Conservation (phyloP, 805 yeast genomes). For the Diddensiella santjacobensis region DNA sequence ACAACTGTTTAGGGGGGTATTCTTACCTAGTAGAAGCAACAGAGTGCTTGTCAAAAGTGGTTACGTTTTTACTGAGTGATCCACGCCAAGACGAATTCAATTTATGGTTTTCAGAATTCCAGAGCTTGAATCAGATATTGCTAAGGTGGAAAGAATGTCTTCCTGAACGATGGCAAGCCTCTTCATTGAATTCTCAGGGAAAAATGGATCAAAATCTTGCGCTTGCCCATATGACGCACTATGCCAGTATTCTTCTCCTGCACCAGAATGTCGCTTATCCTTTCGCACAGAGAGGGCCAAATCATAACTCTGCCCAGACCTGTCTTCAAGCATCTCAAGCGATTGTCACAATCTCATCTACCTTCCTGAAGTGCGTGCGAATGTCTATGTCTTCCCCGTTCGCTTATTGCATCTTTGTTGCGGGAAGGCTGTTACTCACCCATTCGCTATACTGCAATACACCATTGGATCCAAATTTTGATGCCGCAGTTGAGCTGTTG, state of each 20-base stretch:
- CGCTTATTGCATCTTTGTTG: slow-evolving; percentile 12
- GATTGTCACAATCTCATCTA: slow-evolving; percentile 54
- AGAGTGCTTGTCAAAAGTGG: slow-evolving; percentile 14
- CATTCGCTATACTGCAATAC: slow-evolving; percentile 7
- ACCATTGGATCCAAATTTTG: not conserved
- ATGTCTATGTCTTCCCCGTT: slow-evolving; percentile 12
- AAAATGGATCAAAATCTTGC: slow-evolving; percentile 19
- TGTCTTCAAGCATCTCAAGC: slow-evolving; percentile 12
- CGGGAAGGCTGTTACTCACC: slow-evolving; percentile 13
- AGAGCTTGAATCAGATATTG: slow-evolving; percentile 10
- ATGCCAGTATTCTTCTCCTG: slow-evolving; percentile 18
- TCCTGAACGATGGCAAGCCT: slow-evolving; percentile 15
- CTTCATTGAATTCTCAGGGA: slow-evolving; percentile 8
- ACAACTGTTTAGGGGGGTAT: slow-evolving; percentile 15
- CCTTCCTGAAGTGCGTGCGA: slow-evolving; percentile 39
- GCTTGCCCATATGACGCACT: slow-evolving; percentile 18
- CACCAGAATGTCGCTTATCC: slow-evolving; percentile 19
- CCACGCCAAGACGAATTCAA: not conserved
- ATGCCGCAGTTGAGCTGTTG: not conserved
- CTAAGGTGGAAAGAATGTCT: slow-evolving; percentile 15
- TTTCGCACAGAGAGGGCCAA: slow-evolving; percentile 7
- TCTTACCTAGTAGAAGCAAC: slow-evolving; percentile 20
- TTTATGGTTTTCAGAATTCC: slow-evolving; percentile 12
- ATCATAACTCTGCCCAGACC: slow-evolving; percentile 9
- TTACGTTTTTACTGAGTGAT: slow-evolving; percentile 11